Conservation (phyloP, 2,329 filamentous ascomycete genomes). For the Alternaria triticina region DNA sequence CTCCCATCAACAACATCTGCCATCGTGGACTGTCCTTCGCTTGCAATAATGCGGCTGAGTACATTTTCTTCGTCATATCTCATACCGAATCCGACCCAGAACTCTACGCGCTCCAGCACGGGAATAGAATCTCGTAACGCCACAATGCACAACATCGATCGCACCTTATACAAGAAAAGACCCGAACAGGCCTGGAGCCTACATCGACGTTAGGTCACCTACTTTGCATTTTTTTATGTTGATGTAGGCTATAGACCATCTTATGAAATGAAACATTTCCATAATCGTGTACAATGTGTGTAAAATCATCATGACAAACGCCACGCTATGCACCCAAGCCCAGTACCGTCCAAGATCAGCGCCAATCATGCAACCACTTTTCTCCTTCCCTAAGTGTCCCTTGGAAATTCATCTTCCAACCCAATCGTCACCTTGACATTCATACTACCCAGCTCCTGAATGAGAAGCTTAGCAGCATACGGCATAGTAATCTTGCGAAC, state of each 20-base stretch:
- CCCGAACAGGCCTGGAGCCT: not conserved
- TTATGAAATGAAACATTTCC: not conserved
- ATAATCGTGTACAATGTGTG: not conserved
- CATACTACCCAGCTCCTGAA: slow-evolving; percentile 97
- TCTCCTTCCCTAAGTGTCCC: slow-evolving; percentile 6
- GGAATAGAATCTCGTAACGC: not conserved
- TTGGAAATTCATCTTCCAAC: slow-evolving; percentile 90
- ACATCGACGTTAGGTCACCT: not conserved
- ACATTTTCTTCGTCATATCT: not conserved
- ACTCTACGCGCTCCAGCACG: not conserved
- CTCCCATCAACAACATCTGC: not conserved
- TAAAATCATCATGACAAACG: slow-evolving; percentile 2
- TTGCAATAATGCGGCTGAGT: not conserved
- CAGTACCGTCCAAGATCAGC: not conserved
- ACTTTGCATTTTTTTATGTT: not conserved
- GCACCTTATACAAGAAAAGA: not conserved
- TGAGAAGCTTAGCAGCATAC: slow-evolving; percentile 93
- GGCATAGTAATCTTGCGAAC: slow-evolving; percentile 96
- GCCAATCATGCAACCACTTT: slow-evolving; percentile 1
- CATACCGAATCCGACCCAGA: not conserved
- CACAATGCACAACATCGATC: not conserved
- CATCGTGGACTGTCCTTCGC: not conserved
- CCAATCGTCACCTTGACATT: slow-evolving; percentile 94
- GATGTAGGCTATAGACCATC: not conserved
- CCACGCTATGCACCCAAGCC: slow-evolving; percentile 25